Conservation (phyloP, 192 early-diverging fungal genomes). For the Gamsiella multidivaricata region DNA sequence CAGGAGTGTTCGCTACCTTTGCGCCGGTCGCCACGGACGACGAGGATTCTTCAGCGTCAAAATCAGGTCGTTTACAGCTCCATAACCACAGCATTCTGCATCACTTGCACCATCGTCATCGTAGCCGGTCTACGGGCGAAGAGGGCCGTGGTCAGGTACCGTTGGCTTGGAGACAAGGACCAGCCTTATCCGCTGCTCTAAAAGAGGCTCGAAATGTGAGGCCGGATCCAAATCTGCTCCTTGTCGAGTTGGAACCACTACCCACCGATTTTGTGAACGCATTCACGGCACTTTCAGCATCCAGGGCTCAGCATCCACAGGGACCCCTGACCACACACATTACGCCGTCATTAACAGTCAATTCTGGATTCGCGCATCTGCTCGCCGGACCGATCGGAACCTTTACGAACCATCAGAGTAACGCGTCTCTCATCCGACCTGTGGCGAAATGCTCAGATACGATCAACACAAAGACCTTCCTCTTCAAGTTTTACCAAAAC, state of each 20-base stretch:
- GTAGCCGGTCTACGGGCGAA: constrained; percentile 30
- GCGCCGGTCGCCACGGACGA: constrained; percentile 28
- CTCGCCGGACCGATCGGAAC: not conserved
- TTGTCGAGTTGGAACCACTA: constrained; percentile 21
- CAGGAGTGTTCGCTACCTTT: not conserved
- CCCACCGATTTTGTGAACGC: constrained; percentile 15
- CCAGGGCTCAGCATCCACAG: not conserved
- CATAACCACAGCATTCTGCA: constrained; percentile 3
- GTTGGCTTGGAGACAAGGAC: not conserved
- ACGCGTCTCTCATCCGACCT: not conserved
- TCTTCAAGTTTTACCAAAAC: constrained; percentile 31
- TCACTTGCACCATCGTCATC: constrained; percentile 12
- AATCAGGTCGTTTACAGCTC: not conserved
- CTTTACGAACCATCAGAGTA: not conserved
- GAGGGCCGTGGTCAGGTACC: not conserved
- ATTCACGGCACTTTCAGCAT: constrained; percentile 8
- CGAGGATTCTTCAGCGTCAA: constrained; percentile 32
- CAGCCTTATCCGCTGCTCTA: constrained; percentile 20
- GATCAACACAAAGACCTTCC: constrained; percentile 20
- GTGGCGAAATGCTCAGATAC: not conserved
- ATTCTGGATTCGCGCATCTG: not conserved
- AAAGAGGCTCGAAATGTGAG: constrained; percentile 14
- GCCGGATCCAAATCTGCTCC: constrained; percentile 19
- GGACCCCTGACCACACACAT: constrained; percentile 5
- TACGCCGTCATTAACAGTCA: constrained; percentile 3